phyloP scores from a whole-genome alignment of 139 green algal genomes.

The Tetraselmis striata region DNA sequence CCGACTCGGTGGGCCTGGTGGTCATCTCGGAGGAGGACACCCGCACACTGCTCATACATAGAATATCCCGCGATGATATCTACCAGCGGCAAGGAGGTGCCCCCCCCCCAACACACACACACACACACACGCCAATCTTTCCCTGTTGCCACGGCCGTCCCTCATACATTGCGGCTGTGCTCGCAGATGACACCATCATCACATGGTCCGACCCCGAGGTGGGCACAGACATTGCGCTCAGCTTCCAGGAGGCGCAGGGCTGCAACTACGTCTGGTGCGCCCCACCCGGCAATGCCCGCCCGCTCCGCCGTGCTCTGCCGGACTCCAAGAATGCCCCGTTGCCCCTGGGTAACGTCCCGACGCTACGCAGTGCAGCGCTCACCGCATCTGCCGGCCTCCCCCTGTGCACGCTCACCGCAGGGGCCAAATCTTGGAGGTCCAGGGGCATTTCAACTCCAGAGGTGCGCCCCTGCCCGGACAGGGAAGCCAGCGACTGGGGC shows the following conservation, averaged over 20 bases:
- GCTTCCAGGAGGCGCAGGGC: constrained; percentile 82
- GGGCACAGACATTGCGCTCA: constrained; percentile 89
- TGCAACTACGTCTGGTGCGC: constrained; percentile 87
- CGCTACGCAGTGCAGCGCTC: too few relatives aligned
- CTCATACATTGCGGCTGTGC: not conserved
- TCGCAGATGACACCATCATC: constrained; percentile 94
- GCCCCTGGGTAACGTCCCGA: too few relatives aligned
- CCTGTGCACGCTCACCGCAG: too few relatives aligned
- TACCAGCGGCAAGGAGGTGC: constrained; percentile 78
- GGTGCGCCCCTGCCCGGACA: too few relatives aligned
- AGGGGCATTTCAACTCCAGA: not conserved
- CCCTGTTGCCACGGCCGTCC: too few relatives aligned
- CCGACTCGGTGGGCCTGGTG: constrained; percentile 68
- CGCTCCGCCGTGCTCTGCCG: too few relatives aligned
- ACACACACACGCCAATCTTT: not conserved
- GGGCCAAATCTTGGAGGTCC: not conserved
- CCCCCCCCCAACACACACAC: not conserved
- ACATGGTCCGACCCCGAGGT: constrained; percentile 86
- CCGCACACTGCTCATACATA: constrained; percentile 78
- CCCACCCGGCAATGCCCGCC: too few relatives aligned
- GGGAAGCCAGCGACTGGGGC: too few relatives aligned
- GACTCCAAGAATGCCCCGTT: too few relatives aligned
- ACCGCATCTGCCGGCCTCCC: too few relatives aligned
- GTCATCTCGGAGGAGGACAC: constrained; percentile 81
- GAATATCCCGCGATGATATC: constrained; percentile 68